Base-by-base conservation (phyloP, 345 rosid species). In the Eucalyptus fibrosa region DNA sequence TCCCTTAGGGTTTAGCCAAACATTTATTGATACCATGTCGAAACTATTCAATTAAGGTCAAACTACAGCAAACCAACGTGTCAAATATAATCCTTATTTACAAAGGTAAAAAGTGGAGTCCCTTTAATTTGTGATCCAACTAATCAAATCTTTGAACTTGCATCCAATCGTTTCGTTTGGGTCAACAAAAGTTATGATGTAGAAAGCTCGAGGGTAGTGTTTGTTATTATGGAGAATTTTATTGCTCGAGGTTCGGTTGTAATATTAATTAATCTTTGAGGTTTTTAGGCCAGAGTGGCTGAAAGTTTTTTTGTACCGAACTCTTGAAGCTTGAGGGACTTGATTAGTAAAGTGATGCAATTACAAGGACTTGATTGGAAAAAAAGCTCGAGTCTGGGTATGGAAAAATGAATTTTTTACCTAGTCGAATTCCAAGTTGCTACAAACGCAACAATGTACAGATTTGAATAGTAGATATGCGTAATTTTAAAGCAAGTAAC, bases 241-340 rank as follows among this genome's bases (percentile, higher is more conserved):
- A 59, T 26, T 59, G 16, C 67, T 1, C 0, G 8, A 26, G 67
- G 67, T 0, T 59, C 1, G 16, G 16, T 59, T 11, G 15, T 26
- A 26, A 24, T 26, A 14, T 49, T 13, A 13, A n/a, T n/a, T n/a
- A n/a, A n/a, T n/a, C n/a, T n/a, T n/a, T n/a, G 9, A 30, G 62
- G 26, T 9, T 23, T 56, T 56, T 0, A 9, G 24, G 50, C 26
- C 1, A 0, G 6, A 56, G 62, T 56, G 13, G 2, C 30, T 0
- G 0, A 56, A 56, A 56, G 28, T 26, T 56, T 10, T 1, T 53
- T 16, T 0, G 56, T 53, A 1, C 60, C 50, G 0, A 1, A 21
- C 65, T 59, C 4, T 59, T 5, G 65, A 24, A 59, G 65, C 1
- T 1, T 0, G 65, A 1, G 14, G 4, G 65, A 59, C 7, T 59